Base-by-base conservation (phyloP, 352 stramenopile genomes). In the Blastocystis sp. region DNA sequence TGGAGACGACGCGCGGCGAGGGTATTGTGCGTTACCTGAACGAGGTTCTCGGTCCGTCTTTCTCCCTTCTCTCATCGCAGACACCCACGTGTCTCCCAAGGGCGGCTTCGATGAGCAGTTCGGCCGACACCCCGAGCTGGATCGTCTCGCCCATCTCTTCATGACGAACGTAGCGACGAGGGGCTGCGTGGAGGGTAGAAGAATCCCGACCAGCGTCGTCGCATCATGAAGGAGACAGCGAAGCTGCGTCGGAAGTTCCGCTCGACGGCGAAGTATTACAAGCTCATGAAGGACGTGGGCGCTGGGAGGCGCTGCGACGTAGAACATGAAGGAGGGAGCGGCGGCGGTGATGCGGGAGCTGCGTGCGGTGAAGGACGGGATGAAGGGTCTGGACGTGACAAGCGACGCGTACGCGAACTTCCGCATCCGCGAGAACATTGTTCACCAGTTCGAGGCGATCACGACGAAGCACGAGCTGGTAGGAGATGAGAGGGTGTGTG, bases 381-480 rank as follows among this genome's bases (percentile, higher is more conserved):
- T 81, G 69, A 81, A 64, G 40, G 18, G 21, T 7, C 24, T 81
- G 29, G 24, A 48, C 18, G 61, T 81, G 27, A 51, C 36, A 0
- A 44, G 63, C 53, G 40, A 48, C 7, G n/a, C 27, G 24, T 81
- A 81, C 53, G 18, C 51, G 53, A 32, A 38, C 16, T n/a, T 65
- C 21, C 49, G 53, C 8, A 21, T 24, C 34, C 69, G 69, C 9
- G 69, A 81, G 69, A 81, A 81, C 27, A 81, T 81, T 29, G 63
- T 81, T 44, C 69, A 81, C 36, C 69, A 81, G 46, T 81, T 81
- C 29, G 69, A 81, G 53, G 44, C 69, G 21, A 81, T 81, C 36
- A 42, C 36, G 24, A 81, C 69, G 24, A 65, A 63, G 21, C 69
- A 27, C 24, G 18, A 63, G 40, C 53, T 81, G 48, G 69, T 75